Base-by-base conservation (phyloP, 345 rosid species). In the Salix viminalis region DNA sequence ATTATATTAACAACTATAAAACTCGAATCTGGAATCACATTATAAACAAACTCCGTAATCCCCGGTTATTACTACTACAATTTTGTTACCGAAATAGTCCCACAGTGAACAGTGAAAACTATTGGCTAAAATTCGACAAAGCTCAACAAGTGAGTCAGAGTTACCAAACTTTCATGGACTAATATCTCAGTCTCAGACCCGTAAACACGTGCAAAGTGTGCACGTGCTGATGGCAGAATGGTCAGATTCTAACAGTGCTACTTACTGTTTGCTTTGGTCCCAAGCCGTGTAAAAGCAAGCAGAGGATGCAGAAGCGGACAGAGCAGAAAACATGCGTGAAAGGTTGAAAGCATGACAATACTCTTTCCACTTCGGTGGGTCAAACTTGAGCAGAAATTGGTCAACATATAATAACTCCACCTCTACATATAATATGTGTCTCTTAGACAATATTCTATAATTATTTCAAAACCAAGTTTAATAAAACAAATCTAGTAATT, bases 1-100 rank as follows among this genome's bases (percentile, higher is more conserved):
- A 32, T 0, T 4, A 4, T 32, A 32, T 32, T 4, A 4, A 32
- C 5, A 4, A 32, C 1, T 0, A 34, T 0, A 34, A 4, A 0
- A 34, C 5, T 34, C 6, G 1, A 34, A 4, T 34, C 0, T 3
- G 5, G 0, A 32, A 32, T 32, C 0, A 34, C 0, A 4, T 0
- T 1, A 34, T 5, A 34, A 34, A 34, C 5, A 34, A 34, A 4
- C 36, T 34, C 36, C 36, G 0, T 32, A 3, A 32, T 32, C 34
- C 0, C 5, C 4, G 34, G 0, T 32, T 32, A 32, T 32, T 32
- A 34, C 36, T 34, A 0, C 5, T 34, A 34, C 36, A 4, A 34
- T 34, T 34, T 10, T 10, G 14, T 41, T 41, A 41, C 14, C 3
- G 46, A 11, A 41, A 41, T 1, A 11, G 46, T 2, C 13, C 13